Percentiles rank a stretch among this genome's conserved stretches.
Conservation (phyloP, 805 yeast genomes). For the Lachancea sp. region DNA sequence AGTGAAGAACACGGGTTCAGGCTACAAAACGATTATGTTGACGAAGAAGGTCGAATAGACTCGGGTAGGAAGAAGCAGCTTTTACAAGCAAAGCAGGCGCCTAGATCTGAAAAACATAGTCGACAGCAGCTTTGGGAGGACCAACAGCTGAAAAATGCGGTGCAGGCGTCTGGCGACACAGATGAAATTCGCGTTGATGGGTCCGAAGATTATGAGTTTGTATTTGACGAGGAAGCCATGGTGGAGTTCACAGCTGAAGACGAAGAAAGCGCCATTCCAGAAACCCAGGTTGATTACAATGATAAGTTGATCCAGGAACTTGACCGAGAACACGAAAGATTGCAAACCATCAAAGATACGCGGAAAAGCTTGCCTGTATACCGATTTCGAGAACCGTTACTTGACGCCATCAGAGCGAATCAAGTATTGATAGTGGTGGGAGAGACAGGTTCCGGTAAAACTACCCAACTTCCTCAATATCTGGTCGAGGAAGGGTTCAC, state of each 20-base stretch:
- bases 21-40: conserved; percentile 53
- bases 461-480: conserved; percentile 89
- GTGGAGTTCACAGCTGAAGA: conserved; percentile 41
- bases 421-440: conserved; percentile 76
- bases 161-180: conserved; percentile 12
- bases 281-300: conserved; percentile 29
- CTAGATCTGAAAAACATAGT: conserved; percentile 13
- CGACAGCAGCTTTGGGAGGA: conserved; percentile 35
- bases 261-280: conserved; percentile 26
- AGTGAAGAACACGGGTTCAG: conserved; percentile 36
- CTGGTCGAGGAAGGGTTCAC: conserved; percentile 78
- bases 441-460: conserved; percentile 91
- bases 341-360: conserved; percentile 39
- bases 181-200: conserved; percentile 26
- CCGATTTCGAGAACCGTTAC: conserved; percentile 50
- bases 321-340: conserved; percentile 25
- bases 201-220: conserved; percentile 57
- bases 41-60: conserved; percentile 47
- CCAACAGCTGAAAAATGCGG: conserved; percentile 26
- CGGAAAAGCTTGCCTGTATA: conserved; percentile 73
- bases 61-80: conserved; percentile 47
- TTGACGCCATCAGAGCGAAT: conserved; percentile 51
- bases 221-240: conserved; percentile 61
- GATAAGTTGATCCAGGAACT: conserved; percentile 15
- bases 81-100: conserved; percentile 35